These are phyloP conservation scores for Rhododendron simsii DNA, from an alignment of 148 eudicot genomes.

Conservation along the genomic window DNA sequence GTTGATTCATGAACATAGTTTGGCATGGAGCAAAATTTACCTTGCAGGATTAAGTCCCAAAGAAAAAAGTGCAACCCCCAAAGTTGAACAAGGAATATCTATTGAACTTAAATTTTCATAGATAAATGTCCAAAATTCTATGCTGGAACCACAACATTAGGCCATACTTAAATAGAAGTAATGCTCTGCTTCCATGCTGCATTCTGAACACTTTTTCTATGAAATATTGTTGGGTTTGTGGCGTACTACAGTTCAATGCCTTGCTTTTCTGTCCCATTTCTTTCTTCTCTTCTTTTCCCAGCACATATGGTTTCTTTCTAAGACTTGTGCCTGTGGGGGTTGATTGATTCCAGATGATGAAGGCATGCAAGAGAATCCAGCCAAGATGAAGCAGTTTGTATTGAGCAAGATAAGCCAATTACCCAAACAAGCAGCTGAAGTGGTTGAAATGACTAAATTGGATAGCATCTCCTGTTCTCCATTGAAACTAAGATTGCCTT, in stretches of 20 bases:
- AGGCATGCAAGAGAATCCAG: conserved; percentile 22
- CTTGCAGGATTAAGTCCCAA: neutral
- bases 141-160: neutral
- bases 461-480: conserved; percentile 18
- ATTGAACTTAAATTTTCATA: neutral
- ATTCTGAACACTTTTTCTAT: neutral
- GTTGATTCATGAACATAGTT: neutral
- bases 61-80: neutral
- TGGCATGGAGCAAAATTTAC: neutral
- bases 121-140: neutral
- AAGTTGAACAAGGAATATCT: neutral
- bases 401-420: conserved; percentile 17
- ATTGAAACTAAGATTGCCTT: conserved; percentile 35
- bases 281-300: neutral
- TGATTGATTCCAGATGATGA: conserved; percentile 23
- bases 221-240: neutral
- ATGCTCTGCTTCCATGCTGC: neutral
- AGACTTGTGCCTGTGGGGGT: neutral
- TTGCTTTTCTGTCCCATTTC: neutral
- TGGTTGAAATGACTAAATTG: conserved; percentile 23
- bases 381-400: conserved; percentile 41
- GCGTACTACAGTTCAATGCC: neutral
- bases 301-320: neutral
- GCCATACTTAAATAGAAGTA: neutral
- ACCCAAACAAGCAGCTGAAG: conserved; percentile 10